phyloP scores from a whole-genome alignment of 148 eudicot genomes.

The Silene conica region DNA sequence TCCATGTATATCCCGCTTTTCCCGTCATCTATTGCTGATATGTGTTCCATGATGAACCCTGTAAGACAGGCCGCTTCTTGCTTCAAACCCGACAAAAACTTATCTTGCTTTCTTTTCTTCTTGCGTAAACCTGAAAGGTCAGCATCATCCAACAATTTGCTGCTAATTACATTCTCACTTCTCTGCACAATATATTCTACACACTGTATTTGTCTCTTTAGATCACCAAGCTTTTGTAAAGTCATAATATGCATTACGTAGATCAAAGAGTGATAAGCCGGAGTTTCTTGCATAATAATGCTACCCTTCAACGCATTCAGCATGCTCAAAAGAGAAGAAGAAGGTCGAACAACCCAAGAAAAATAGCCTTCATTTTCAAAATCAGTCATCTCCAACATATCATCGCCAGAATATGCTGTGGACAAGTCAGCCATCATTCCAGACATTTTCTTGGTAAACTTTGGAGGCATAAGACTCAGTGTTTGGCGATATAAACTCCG shows the following conservation, averaged over 20 bases:
- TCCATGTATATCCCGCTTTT: constrained; percentile 14
- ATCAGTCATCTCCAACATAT: constrained; percentile 55
- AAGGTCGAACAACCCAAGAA: constrained; percentile 62
- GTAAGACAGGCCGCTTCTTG: constrained; percentile 74
- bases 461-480: constrained; percentile 67
- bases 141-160: constrained; percentile 33
- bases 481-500: constrained; percentile 69
- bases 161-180: constrained; percentile 27
- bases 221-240: constrained; percentile 83
- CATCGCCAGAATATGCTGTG: constrained; percentile 57
- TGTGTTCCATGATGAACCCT: constrained; percentile 41
- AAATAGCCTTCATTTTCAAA: constrained; percentile 57
- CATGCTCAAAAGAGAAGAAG: constrained; percentile 55
- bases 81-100: constrained; percentile 36
- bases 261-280: constrained; percentile 41
- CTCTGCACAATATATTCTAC: constrained; percentile 49
- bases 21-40: constrained; percentile 33
- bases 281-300: constrained; percentile 33
- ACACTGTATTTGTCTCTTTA: constrained; percentile 63
- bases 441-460: constrained; percentile 61
- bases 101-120: constrained; percentile 37
- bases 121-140: constrained; percentile 25
- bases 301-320: constrained; percentile 35
- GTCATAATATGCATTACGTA: constrained; percentile 67
- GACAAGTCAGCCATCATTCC: constrained; percentile 48